These are phyloP conservation scores for Albizia julibrissin DNA, from an alignment of 306 rosid genomes.

Conservation along the genomic window DNA sequence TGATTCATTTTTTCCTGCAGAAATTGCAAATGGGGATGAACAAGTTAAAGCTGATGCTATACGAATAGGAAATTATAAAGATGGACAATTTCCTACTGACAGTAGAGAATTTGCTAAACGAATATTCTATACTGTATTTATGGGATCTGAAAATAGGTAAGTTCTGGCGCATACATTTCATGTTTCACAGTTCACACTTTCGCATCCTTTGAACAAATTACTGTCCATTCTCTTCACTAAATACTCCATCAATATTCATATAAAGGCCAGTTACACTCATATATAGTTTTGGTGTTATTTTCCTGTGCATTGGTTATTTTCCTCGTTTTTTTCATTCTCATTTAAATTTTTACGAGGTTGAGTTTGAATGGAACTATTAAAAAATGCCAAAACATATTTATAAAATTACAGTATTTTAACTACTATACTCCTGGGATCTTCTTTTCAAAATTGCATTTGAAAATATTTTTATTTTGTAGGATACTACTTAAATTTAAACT, in stretches of 20 bases:
- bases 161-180: constrained; percentile 3
- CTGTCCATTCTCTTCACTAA: constrained; percentile 11
- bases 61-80: constrained; percentile 83
- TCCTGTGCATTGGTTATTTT: not conserved
- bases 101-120: constrained; percentile 89
- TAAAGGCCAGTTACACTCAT: constrained; percentile 1
- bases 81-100: constrained; percentile 85
- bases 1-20: constrained; percentile 52
- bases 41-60: constrained; percentile 92
- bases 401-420: constrained; percentile 8
- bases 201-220: constrained; percentile 11
- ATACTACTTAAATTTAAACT: not conserved
- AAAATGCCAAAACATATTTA: constrained; percentile 4
- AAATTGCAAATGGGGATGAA: constrained; percentile 84
- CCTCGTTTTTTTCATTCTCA: not conserved
- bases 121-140: constrained; percentile 81
- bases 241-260: constrained; percentile 9
- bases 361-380: not conserved
- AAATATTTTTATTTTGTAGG: constrained; percentile 24
- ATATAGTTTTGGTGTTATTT: constrained; percentile 8
- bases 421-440: not conserved
- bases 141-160: constrained; percentile 98
- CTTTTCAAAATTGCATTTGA: not conserved
- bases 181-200: constrained; percentile 18
- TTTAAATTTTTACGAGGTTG: not conserved